Base-by-base conservation (phyloP, 371 early-diverging fungal species). In the Mortierella sp. region DNA sequence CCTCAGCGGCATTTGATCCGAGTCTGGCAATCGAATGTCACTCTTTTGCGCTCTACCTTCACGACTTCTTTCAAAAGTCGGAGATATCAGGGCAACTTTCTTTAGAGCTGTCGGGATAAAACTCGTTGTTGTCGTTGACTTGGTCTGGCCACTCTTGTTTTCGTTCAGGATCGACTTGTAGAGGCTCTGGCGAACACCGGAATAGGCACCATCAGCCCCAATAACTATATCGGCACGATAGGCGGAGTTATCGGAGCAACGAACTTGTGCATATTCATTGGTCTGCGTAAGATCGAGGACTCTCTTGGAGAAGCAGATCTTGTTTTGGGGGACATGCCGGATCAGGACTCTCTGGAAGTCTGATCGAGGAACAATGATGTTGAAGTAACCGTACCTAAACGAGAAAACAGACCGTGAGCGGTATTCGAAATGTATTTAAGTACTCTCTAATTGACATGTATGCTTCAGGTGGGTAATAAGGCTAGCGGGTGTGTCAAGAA, bases 141-240 rank as follows among this genome's bases (percentile, higher is more conserved):
- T 52, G 13, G 47, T 11, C 33, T 15, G 4, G 28, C 55, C 21
- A n/a, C 41, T 22, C 16, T 38, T 60, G 33, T 58, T 57, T 15
- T 62, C 58, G 7, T 16, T 19, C 1, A 59, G 60, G 40, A 77
- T 71, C 15, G 72, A 50, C 33, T 53, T 63, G 67, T 73, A 78
- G 22, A 78, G 53, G 13, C 48, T 52, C 22, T 78, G 78, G 2
- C 78, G 78, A 21, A 73, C 57, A 5, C 73, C 73, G 0, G 78
- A 77, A 48, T 77, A 77, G 28, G 78, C 72, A 0, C 78, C 78
- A 65, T 77, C 78, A 1, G 74, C 73, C 3, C 78, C 78, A 28
- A 78, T 69, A 40, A 78, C 67, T 40, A 78, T 69, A 24, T 78
- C 74, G 24, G 70, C 73, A 1, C 62, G 33, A 36, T 57, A 67